Conservation (phyloP, 2,329 filamentous ascomycete species). For the Calonectria montana region DNA sequence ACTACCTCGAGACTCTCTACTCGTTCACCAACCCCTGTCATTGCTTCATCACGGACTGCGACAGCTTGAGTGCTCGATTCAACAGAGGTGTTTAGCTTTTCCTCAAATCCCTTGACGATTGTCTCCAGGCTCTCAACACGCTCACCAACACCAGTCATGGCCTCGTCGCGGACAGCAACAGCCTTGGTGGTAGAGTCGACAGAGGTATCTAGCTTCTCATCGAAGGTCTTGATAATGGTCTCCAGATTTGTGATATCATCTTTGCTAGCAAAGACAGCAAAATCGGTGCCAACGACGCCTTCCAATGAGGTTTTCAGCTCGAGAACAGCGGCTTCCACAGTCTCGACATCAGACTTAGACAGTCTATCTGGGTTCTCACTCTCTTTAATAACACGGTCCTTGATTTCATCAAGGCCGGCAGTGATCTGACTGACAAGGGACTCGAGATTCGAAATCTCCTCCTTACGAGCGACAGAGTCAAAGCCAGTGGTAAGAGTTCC, state of each 20-base stretch:
- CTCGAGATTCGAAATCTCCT: constrained; percentile 82
- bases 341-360: constrained; percentile 84
- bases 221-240: constrained; percentile 76
- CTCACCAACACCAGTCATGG: constrained; percentile 70
- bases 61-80: constrained; percentile 83
- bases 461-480: constrained; percentile 78
- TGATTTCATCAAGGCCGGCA: constrained; percentile 79
- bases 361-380: constrained; percentile 72
- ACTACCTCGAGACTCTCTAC: constrained; percentile 67
- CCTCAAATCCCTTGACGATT: constrained; percentile 78
- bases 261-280: constrained; percentile 78
- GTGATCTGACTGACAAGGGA: constrained; percentile 83
- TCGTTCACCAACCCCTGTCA: constrained; percentile 61
- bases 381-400: constrained; percentile 64
- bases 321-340: constrained; percentile 83
- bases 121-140: constrained; percentile 62
- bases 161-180: constrained; percentile 85
- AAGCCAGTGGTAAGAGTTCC: constrained; percentile 74
- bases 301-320: constrained; percentile 86
- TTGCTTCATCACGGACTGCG: constrained; percentile 86
- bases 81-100: constrained; percentile 74
- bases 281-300: constrained; percentile 75
- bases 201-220: constrained; percentile 74
- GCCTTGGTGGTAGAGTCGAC: constrained; percentile 81
- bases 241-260: constrained; percentile 76